Conservation (phyloP, 108 stramenopile species). For the Phaeodactylum tricornutum region DNA sequence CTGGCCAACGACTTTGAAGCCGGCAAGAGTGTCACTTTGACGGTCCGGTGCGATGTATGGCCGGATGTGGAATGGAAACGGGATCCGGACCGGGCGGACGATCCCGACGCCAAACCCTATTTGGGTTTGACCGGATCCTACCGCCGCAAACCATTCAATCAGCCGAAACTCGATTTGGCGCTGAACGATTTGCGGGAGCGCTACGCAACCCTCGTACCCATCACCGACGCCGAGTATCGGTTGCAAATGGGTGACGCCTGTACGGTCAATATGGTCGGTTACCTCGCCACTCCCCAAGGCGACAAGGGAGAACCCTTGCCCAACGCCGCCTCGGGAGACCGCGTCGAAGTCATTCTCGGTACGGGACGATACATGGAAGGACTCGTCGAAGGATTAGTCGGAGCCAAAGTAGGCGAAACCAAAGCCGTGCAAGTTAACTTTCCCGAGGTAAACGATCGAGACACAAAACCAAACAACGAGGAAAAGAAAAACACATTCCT, state of each 20-base stretch:
- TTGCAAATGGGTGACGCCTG: slow-evolving; percentile 76
- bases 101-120: slow-evolving; percentile 67
- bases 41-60: slow-evolving; percentile 80
- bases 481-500: too few relatives aligned
- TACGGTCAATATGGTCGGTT: slow-evolving; percentile 80
- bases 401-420: slow-evolving; percentile 70
- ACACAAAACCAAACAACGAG: too few relatives aligned
- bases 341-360: slow-evolving; percentile 74
- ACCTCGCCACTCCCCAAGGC: slow-evolving; percentile 54
- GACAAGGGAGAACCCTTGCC: slow-evolving; percentile 74
- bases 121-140: slow-evolving; percentile 64
- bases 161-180: slow-evolving; percentile 62
- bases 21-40: slow-evolving; percentile 48
- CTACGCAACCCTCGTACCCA: slow-evolving; percentile 58
- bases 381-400: slow-evolving; percentile 74
- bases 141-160: slow-evolving; percentile 74
- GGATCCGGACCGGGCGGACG: too few relatives aligned
- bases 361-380: slow-evolving; percentile 83
- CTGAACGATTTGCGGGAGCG: slow-evolving; percentile 66
- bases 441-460: slow-evolving; percentile 72
- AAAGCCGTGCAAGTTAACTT: slow-evolving; percentile 57
- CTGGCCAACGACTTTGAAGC: slow-evolving; percentile 40
- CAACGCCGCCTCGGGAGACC: slow-evolving; percentile 76
- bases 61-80: slow-evolving; percentile 71
- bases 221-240: slow-evolving; percentile 27